Percentiles rank a stretch among this genome's conserved stretches.
phyloP scores from a whole-genome alignment of 371 early-diverging fungal genomes.

The Choanephora cucurbitarum region DNA sequence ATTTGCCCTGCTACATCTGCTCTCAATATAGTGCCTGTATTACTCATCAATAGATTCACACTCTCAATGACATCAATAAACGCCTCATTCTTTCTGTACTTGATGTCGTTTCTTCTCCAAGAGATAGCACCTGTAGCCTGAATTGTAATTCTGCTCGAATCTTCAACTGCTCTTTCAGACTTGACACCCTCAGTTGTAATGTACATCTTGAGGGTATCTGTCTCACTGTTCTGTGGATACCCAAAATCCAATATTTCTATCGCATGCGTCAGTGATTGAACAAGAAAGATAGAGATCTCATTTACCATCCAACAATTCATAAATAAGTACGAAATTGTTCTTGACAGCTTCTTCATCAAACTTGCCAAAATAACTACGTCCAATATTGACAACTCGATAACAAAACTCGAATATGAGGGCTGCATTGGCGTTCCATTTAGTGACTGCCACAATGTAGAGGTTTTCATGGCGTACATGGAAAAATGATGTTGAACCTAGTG shows the following conservation, averaged over 20 bases:
- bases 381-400: slow-evolving; percentile 75
- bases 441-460: slow-evolving; percentile 85
- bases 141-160: slow-evolving; percentile 82
- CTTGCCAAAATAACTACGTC: slow-evolving; percentile 83
- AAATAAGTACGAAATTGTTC: slow-evolving; percentile 89
- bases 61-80: slow-evolving; percentile 91
- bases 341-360: slow-evolving; percentile 90
- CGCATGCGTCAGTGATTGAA: no score
- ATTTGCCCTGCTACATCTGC: slow-evolving; percentile 85
- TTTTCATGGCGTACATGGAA: slow-evolving; percentile 92
- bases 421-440: slow-evolving; percentile 82
- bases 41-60: slow-evolving; percentile 82
- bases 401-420: slow-evolving; percentile 87
- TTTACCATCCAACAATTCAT: slow-evolving; percentile 88
- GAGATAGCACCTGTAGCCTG: slow-evolving; percentile 91
- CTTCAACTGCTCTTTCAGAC: slow-evolving; percentile 73
- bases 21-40: slow-evolving; percentile 76
- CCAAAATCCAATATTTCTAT: slow-evolving; percentile 93
- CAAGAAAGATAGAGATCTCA: no score
- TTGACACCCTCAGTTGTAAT: slow-evolving; percentile 88
- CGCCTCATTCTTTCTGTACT: slow-evolving; percentile 89
- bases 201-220: slow-evolving; percentile 86
- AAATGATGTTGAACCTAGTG: slow-evolving; percentile 84
- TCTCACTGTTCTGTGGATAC: slow-evolving; percentile 89
- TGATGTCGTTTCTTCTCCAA: slow-evolving; percentile 88